Conservation (phyloP, 192 early-diverging fungal species). For the Oehlia diaphana region DNA sequence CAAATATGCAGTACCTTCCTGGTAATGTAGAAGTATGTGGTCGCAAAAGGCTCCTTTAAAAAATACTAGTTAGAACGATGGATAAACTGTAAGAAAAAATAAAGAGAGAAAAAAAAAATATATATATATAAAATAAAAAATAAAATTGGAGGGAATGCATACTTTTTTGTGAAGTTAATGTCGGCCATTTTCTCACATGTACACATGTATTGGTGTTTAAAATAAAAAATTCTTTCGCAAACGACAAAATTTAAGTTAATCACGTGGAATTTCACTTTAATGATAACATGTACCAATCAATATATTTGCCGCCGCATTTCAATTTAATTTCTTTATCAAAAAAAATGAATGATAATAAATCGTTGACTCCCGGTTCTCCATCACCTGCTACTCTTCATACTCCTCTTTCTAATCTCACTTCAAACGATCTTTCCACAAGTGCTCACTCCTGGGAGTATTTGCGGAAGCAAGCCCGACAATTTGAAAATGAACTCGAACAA, state of each 20-base stretch:
- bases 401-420: neutral
- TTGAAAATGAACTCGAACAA: slow-evolving; percentile 73
- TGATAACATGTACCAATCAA: too few relatives aligned
- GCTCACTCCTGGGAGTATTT: slow-evolving; percentile 64
- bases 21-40: slow-evolving; percentile 37
- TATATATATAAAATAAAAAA: too few relatives aligned
- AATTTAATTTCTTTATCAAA: neutral
- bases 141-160: neutral
- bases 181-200: neutral
- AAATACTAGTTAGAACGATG: neutral
- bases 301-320: too few relatives aligned
- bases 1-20: slow-evolving; percentile 35
- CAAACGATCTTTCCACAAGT: neutral
- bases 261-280: too few relatives aligned
- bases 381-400: slow-evolving; percentile 4
- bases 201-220: neutral
- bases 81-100: neutral
- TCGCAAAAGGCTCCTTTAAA: slow-evolving; percentile 36
- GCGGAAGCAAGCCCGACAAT: slow-evolving; percentile 66
- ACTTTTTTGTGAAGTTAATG: neutral
- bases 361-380: neutral
- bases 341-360: neutral
- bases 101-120: too few relatives aligned
- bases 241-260: too few relatives aligned
- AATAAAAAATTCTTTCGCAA: too few relatives aligned